phyloP scores from a whole-genome alignment of 2,329 filamentous ascomycete species.

The Microsporum ferrugineum region DNA sequence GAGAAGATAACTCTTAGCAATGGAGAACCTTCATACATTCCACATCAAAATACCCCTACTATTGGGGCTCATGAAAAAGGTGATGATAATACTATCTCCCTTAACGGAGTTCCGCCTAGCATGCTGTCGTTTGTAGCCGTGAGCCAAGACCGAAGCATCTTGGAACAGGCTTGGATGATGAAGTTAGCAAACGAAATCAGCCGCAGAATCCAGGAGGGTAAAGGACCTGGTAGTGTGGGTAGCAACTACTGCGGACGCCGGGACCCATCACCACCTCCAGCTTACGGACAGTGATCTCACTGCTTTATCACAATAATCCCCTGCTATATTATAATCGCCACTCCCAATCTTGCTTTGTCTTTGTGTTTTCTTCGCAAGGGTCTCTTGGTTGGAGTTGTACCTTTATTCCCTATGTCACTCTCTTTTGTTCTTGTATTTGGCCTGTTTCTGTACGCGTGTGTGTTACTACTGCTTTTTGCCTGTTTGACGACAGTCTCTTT shows the following conservation, averaged over 20 bases:
- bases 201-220: constrained; percentile 72
- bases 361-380: constrained; percentile 12
- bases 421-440: constrained; percentile 3
- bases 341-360: constrained; percentile 31
- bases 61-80: neutral
- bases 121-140: constrained; percentile 9
- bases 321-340: constrained; percentile 3
- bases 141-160: constrained; percentile 24
- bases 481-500: neutral
- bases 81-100: neutral
- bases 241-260: constrained; percentile 29
- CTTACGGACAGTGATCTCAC: constrained; percentile 32
- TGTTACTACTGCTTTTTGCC: neutral
- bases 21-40: neutral
- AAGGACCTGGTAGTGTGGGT: constrained; percentile 34
- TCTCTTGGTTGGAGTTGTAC: neutral
- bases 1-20: neutral
- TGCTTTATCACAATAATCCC: neutral
- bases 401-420: constrained; percentile 3
- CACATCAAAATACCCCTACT: neutral
- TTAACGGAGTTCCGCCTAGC: neutral
- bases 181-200: constrained; percentile 90
- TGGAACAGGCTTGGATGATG: constrained; percentile 39
- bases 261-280: constrained; percentile 33
- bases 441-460: neutral